Evolutionary conservation across 2,329 filamentous ascomycete genomes (phyloP), one percentile per base, ranked within the genome.

Genomic region (Diplodia seriata): DNA sequence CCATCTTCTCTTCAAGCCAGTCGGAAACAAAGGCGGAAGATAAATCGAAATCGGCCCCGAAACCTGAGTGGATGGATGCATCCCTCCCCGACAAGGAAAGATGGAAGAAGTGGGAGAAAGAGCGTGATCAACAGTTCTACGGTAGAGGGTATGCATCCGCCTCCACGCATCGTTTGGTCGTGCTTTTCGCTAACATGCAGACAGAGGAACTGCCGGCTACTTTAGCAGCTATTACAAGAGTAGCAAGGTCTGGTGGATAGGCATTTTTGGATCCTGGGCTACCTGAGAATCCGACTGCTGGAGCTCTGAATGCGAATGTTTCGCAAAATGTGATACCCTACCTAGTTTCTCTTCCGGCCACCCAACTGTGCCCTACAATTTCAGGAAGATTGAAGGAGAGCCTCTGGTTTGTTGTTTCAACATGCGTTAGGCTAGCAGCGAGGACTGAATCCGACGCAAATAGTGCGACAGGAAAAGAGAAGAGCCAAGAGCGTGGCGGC

Each of bases 61-160:
- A 65, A 23, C 62, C 62, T n/a, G 31, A 18, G 15, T 65, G 50
- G 62, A 54, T 54, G 62, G 62, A 65, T 18, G 62, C 62, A 4
- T 54, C 62, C 14, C 50, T 65, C 9, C 14, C 62, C 1, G 62
- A 65, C 8, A 51, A 55, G 14, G 47, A 43, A 9, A 20, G 62
- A 14, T 65, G 49, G 47, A 65, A 55, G 50, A 51, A 40, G 11
- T 65, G 62, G 62, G 47, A 55, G 47, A 65, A 65, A 20, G 62
- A 65, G 23, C 62, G 62, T 8, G 62, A 65, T 11, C 20, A 26
- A 18, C 62, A 51, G 31, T 23, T 63, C 18, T 51, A 63, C 31
- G 59, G 59, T 2, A 63, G 23, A 38, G 59, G 59, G 59, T 63
- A 20, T 23, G 59, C 11, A 31, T 2, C 50, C 8, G 6, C 26